Evolutionary conservation across 208 protist genomes (phyloP), one percentile per base, ranked within the genome.

Genomic region (Crithidia fasciculata): DNA sequence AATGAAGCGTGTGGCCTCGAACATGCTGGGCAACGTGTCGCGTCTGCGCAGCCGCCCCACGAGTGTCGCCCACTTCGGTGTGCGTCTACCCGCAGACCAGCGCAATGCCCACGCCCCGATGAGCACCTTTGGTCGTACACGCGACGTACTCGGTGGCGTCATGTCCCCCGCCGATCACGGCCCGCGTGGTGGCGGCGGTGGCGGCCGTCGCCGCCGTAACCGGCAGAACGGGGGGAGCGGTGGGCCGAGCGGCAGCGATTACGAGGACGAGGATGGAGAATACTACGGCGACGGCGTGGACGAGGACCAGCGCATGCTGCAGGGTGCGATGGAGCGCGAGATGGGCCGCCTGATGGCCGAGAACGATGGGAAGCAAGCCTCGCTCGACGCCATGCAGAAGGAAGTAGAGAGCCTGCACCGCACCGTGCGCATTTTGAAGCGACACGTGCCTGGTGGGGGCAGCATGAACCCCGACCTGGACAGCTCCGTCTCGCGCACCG

Each of bases 331-430:
- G 10, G 85, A 88, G 66, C 55, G 72, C 13, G 88, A 95, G 63
- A 69, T 95, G 55, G 72, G 76, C 9, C 82, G 86, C 4, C 75
- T 93, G 19, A 39, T 92, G 13, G 78, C 83, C 4, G 86, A 93
- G 45, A 80, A 84, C 59, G 87, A 93, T 15, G 28, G 61, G 8
- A 88, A 85, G 66, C 65, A 83, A 49, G 55, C 57, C 0, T 67
- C 65, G 12, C 59, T 85, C n/a, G 55, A 83, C 13, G 15, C 74
- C 13, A 50, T 93, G 53, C 72, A 78, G 53, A 69, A 82, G 36
- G 84, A 91, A 52, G 49, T 90, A 67, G 76, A 70, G 64, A 72
- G 79, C 10, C 71, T 85, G 44, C 77, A 81, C 18, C 80, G 81
- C 72, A 91, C 78, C 5, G 74, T 88, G 19, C 70, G 68, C 5